phyloP scores from a whole-genome alignment of 176 grass and related monocot genomes.

The Triticum monococcum region DNA sequence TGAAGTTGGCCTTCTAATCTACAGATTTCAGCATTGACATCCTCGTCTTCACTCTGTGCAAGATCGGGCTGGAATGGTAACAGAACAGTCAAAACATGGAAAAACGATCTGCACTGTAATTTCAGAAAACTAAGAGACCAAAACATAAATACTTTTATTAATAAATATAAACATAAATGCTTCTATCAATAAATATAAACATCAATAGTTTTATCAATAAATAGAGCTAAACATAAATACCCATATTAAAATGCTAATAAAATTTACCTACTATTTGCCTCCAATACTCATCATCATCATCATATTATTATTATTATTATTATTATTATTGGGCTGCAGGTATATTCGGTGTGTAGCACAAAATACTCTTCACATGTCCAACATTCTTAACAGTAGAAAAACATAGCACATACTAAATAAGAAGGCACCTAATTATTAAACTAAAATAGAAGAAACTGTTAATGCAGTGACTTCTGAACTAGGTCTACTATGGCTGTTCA shows the following conservation, averaged over 20 bases:
- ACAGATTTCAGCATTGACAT: slow-evolving; percentile 54
- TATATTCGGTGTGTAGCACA: not conserved
- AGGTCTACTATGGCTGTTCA: not conserved
- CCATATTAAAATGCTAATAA: not conserved
- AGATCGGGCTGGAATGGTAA: slow-evolving; percentile 64
- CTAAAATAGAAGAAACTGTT: not conserved
- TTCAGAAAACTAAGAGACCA: slow-evolving; percentile 11
- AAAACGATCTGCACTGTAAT: slow-evolving; percentile 2
- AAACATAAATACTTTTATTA: not conserved
- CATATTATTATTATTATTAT: no score
- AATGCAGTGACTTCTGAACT: not conserved
- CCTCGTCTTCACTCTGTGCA: slow-evolving; percentile 68
- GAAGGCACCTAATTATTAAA: not conserved
- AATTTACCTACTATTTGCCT: not conserved
- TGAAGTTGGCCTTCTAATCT: slow-evolving; percentile 62
- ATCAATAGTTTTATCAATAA: slow-evolving; percentile 4
- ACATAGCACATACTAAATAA: not conserved
- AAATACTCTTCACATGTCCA: not conserved
- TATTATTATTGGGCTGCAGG: not conserved
- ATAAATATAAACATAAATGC: slow-evolving; percentile 6
- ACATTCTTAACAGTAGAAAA: slow-evolving; percentile 11
- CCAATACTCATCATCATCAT: not conserved
- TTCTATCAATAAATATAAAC: not conserved
- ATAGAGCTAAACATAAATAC: slow-evolving; percentile 1
- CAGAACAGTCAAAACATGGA: slow-evolving; percentile 5